Base-by-base conservation (phyloP, 23 red algal genomes). In the Gracilaria vermiculophylla region DNA sequence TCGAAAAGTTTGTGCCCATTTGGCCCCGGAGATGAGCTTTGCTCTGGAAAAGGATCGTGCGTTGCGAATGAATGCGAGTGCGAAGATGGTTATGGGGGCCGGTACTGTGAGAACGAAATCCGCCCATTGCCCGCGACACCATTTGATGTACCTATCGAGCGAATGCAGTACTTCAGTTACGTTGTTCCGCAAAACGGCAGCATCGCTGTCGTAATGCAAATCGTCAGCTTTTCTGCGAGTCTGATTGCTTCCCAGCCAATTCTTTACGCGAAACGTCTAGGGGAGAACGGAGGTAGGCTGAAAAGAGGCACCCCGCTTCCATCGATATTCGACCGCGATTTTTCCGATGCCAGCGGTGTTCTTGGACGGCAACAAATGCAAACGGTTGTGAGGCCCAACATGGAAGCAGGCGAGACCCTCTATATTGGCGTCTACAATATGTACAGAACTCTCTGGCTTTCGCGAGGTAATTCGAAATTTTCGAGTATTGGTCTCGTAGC, bases 351-450 rank as follows among this genome's bases (percentile, higher is more conserved):
- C 42, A 43, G 25, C 15, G 80, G 49, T 53, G 56, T 84, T 66
- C 53, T 53, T 45, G 54, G 51, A 69, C 33, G 61, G 19, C 53
- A 48, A 19, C 53, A 3, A 42, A 67, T 44, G 40, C 80, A 84
- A 32, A 53, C 55, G 21, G 58, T 84, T 69, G 80, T 84, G 0
- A 23, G 57, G 25, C 25, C 49, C 8, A 15, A 67, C 36, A 36
- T 84, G 57, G 50, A 35, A 34, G 40, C 3, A n/a, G 61, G 61
- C 56, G 56, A 64, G 9, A 31, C 69, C 19, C 25, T 84, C 13
- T 84, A 84, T 52, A 45, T 84, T 37, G 80, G 57, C 61, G 80
- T 84, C 35, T 84, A 67, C n/a, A 84, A 84, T 58, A 57, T 67
- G 49, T 58, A 52, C 43, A 52, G 57, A 52, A 53, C 80, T 5